These are phyloP conservation scores for Melastoma malabathricum DNA, from an alignment of 345 rosid genomes.

Conservation along the genomic window DNA sequence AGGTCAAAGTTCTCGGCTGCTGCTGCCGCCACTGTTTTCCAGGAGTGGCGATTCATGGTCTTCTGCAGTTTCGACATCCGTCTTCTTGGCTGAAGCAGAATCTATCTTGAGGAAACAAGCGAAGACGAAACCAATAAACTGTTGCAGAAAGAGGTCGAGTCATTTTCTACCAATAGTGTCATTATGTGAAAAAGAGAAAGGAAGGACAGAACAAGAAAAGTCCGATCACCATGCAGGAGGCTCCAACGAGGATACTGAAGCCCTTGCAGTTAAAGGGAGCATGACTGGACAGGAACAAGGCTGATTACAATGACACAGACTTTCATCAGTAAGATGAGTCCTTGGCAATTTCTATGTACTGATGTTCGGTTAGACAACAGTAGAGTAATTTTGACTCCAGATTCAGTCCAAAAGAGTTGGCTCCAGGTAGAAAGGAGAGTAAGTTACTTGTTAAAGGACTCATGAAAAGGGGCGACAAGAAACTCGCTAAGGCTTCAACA, in stretches of 20 bases:
- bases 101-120: constrained; percentile 24
- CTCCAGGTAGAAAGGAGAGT: background rate
- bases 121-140: constrained; percentile 6
- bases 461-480: constrained; percentile 35
- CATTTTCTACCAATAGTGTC: constrained; percentile 12
- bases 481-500: constrained; percentile 29
- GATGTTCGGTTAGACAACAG: background rate
- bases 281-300: constrained; percentile 28
- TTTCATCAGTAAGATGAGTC: too few relatives aligned
- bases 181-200: background rate
- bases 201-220: background rate
- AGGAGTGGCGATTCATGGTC: constrained; percentile 26
- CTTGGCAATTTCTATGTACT: too few relatives aligned
- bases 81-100: constrained; percentile 3
- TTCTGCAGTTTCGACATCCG: constrained; percentile 5
- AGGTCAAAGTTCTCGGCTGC: background rate
- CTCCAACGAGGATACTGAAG: constrained; percentile 32
- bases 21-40: constrained; percentile 1
- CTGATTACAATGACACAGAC: constrained; percentile 9
- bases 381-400: too few relatives aligned
- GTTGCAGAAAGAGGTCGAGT: constrained; percentile 1
- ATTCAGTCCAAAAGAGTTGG: too few relatives aligned
- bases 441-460: constrained; percentile 44
- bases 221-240: constrained; percentile 33
- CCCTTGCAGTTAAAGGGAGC: constrained; percentile 50